Conservation (phyloP, 129 eudicot genomes). For the Arctium lappa region DNA sequence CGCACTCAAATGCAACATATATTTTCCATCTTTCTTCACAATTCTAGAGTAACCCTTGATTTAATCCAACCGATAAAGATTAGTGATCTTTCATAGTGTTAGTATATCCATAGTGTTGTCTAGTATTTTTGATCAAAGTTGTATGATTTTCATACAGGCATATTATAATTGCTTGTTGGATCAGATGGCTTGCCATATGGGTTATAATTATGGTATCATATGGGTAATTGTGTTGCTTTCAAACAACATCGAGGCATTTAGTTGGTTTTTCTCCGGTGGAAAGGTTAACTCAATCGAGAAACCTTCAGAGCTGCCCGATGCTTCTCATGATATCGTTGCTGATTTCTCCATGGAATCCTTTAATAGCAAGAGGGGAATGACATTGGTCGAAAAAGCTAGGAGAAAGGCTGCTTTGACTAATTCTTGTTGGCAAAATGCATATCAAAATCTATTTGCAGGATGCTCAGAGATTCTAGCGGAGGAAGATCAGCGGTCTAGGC, state of each 20-base stretch:
- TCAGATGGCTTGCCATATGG: constrained; percentile 16
- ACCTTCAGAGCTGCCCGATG: not conserved
- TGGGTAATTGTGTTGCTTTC: constrained; percentile 44
- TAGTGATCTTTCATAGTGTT: not conserved
- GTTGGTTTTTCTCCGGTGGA: constrained; percentile 46
- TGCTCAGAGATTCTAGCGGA: constrained; percentile 78
- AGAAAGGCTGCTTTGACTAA: constrained; percentile 39
- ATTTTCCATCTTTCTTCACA: not conserved
- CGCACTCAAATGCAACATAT: constrained; percentile 9
- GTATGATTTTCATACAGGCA: constrained; percentile 5
- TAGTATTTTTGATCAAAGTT: not conserved
- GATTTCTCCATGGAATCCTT: constrained; percentile 62
- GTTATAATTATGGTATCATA: not conserved
- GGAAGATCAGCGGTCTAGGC: constrained; percentile 51
- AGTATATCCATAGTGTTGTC: not conserved
- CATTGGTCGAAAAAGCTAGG: constrained; percentile 48
- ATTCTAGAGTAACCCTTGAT: constrained; percentile 8
- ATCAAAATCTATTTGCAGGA: constrained; percentile 55
- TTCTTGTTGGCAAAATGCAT: constrained; percentile 77
- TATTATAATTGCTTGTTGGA: not conserved
- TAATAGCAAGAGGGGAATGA: constrained; percentile 41
- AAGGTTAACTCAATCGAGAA: constrained; percentile 20
- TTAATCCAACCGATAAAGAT: not conserved
- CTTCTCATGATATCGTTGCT: constrained; percentile 26
- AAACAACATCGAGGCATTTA: constrained; percentile 21